Evolutionary conservation across 2,329 filamentous ascomycete species (phyloP), one percentile per base, ranked within the genome.

Genomic region (Byssothecium circinans): DNA sequence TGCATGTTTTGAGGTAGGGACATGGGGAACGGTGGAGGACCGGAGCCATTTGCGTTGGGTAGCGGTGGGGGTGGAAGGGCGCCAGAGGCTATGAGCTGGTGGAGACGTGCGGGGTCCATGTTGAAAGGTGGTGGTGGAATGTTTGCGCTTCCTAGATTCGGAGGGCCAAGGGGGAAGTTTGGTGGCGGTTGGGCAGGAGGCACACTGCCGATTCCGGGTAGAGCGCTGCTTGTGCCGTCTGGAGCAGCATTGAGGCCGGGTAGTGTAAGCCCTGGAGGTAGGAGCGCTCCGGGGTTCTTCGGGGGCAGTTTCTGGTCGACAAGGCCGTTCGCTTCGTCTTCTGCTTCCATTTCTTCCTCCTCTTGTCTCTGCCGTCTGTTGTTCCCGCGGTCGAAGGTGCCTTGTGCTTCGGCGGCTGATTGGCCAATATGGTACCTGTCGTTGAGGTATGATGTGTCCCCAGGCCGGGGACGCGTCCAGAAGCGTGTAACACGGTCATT

Each of bases 401-500:
- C 94, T 69, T 94, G 88, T 0, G 90, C 91, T 74, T 96, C 91
- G 20, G 92, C 92, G 0, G 91, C 91, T 7, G 89, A 85, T 72
- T 96, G 91, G 40, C 94, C 94, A 54, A 97, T 94, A 67, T 99
- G 94, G 70, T 95, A 96, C 49, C 91, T 84, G 73, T 99, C 94
- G 64, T 91, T 91, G 72, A 89, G 82, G 60, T 88, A 87, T 43
- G 87, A 85, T n/a, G 80, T 82, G 58, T 96, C 92, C 40, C 94
- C 94, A 1, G 94, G 94, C 39, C 94, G 80, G 14, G 90, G 84
- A 34, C 94, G 86, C 3, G 91, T 91, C 94, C 94, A 99, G 76
- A 99, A 99, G 39, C 94, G 86, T 2, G 94, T 97, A 52, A 96
- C 91, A 33, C 94, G 87, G 70, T 99, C 94, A 70, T 99, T 97